Evolutionary conservation across 192 early-diverging fungal genomes (phyloP).

Genomic region (Chytriomyces sp.): DNA sequence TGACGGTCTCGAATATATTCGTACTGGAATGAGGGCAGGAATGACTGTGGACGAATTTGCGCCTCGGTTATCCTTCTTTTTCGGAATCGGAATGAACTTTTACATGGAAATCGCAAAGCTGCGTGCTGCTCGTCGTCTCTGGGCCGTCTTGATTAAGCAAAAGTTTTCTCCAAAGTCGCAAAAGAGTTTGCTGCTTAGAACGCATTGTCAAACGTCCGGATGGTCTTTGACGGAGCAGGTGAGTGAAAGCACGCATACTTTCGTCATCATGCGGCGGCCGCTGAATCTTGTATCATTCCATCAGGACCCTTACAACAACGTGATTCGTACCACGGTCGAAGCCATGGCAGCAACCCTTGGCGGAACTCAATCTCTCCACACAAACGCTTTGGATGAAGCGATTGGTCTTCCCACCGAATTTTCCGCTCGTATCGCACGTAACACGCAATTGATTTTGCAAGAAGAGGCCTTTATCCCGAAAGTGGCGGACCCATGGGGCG

Average conservation of each 20-base stretch:
- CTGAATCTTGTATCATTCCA: too few relatives aligned
- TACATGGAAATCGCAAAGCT: conserved; percentile 95
- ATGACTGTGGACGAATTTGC: conserved; percentile 91
- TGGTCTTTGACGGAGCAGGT: conserved; percentile 91
- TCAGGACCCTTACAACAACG: conserved; percentile 92
- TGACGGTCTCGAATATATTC: conserved; percentile 74
- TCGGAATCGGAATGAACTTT: conserved; percentile 93
- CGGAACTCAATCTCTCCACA: conserved; percentile 90
- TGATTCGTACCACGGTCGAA: conserved; percentile 85
- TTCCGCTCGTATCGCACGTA: conserved; percentile 85
- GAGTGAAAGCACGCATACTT: neutral
- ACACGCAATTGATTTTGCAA: conserved; percentile 89
- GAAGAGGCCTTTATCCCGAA: conserved; percentile 86
- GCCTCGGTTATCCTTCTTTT: conserved; percentile 90
- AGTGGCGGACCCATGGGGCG: conserved; percentile 91
- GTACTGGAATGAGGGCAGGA: conserved; percentile 70
- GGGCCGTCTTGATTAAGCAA: conserved; percentile 79
- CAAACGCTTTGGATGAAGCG: conserved; percentile 90
- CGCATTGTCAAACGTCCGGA: conserved; percentile 90
- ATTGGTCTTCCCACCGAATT: conserved; percentile 86
- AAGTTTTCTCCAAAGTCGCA: conserved; percentile 81
- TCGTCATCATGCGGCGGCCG: too few relatives aligned
- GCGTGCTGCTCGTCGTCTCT: conserved; percentile 84
- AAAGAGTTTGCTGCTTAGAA: conserved; percentile 82
- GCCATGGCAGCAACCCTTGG: conserved; percentile 92